These are phyloP conservation scores for Bipolaris oryzae DNA, from an alignment of 2,329 filamentous ascomycete genomes.

Conservation along the genomic window DNA sequence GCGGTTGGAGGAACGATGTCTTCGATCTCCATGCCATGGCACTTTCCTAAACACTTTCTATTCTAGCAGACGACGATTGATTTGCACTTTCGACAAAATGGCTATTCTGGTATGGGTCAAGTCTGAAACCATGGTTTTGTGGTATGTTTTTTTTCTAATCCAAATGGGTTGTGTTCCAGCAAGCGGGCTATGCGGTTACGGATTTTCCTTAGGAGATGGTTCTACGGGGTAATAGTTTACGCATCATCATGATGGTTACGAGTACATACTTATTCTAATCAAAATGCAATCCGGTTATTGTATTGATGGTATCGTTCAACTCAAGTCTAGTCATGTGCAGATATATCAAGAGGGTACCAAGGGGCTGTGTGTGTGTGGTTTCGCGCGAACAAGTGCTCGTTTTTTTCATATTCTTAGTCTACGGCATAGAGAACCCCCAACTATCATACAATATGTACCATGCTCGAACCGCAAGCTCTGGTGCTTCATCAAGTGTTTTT, in stretches of 20 bases:
- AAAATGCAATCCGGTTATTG: background rate
- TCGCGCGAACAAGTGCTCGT: background rate
- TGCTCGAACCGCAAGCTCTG: background rate
- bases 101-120: background rate
- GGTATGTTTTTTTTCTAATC: background rate
- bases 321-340: no score
- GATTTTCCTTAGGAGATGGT: background rate
- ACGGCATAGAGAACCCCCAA: background rate
- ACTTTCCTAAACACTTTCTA: slow-evolving; percentile 14
- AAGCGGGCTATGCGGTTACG: background rate
- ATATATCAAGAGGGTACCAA: no score
- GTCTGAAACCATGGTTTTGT: background rate
- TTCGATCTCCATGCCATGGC: slow-evolving; percentile 63
- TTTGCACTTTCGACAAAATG: background rate
- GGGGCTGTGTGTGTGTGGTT: no score
- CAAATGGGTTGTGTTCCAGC: background rate
- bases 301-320: background rate
- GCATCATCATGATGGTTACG: background rate
- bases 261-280: background rate
- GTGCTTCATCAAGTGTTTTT: background rate
- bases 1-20: slow-evolving; percentile 85
- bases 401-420: slow-evolving; percentile 1
- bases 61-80: background rate
- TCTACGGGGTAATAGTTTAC: background rate
- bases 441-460: slow-evolving; percentile 1